A percentile compares a stretch with the other conserved stretches of the same genome.
phyloP scores from a whole-genome alignment of 2,329 filamentous ascomycete species.

The Hypoxylon sp. region DNA sequence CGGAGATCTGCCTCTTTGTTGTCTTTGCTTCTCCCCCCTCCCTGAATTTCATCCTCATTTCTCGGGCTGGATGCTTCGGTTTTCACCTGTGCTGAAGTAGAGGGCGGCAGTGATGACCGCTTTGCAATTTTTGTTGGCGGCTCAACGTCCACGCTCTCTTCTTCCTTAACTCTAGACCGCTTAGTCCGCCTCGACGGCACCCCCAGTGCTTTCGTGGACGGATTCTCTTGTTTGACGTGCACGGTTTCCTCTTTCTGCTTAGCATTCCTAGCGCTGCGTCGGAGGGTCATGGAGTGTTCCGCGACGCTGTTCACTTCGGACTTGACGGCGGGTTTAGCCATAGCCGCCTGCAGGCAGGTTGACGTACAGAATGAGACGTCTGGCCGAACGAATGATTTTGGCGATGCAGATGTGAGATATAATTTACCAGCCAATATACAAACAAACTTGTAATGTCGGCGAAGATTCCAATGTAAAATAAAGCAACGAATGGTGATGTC shows the following conservation, averaged over 20 bases:
- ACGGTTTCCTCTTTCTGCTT: slow-evolving; percentile 16
- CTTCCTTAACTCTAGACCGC: slow-evolving; percentile 41
- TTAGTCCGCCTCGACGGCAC: slow-evolving; percentile 31
- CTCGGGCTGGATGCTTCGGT: slow-evolving; percentile 30
- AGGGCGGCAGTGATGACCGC: slow-evolving; percentile 15
- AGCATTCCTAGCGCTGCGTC: slow-evolving; percentile 46
- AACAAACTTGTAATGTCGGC: not conserved
- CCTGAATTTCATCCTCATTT: slow-evolving; percentile 2
- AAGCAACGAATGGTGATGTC: slow-evolving; percentile 44
- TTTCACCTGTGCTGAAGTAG: slow-evolving; percentile 21
- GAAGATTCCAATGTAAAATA: not conserved
- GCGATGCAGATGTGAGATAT: not conserved
- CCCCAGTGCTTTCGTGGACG: not conserved
- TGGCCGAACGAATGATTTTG: not conserved
- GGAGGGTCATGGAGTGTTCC: slow-evolving; percentile 22
- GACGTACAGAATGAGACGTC: not conserved
- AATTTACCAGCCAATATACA: not conserved
- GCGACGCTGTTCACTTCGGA: slow-evolving; percentile 12
- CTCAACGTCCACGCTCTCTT: slow-evolving; percentile 17
- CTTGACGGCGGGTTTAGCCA: slow-evolving; percentile 25
- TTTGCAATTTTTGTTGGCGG: slow-evolving; percentile 20
- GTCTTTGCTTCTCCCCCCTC: slow-evolving; percentile 22
- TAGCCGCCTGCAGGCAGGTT: slow-evolving; percentile 9
- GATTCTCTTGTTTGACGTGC: slow-evolving; percentile 39
- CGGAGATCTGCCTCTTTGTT: slow-evolving; percentile 53